phyloP scores from a whole-genome alignment of 2,329 filamentous ascomycete genomes.

The Macrophomina tecta region DNA sequence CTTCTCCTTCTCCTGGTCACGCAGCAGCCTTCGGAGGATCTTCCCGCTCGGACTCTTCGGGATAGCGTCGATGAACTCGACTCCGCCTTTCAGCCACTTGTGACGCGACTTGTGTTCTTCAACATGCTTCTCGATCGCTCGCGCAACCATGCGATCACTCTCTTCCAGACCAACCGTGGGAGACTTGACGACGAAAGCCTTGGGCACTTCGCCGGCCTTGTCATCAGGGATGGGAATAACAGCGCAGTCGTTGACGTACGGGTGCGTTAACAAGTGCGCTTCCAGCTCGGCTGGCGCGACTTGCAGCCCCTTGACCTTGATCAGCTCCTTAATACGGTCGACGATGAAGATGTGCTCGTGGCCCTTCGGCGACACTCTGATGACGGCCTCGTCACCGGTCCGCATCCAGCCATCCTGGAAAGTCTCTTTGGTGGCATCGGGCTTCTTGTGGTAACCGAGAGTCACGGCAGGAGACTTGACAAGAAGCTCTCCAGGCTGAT shows the following conservation, averaged over 20 bases:
- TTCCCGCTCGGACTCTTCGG: conserved; percentile 69
- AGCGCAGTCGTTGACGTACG: conserved; percentile 76
- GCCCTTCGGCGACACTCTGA: conserved; percentile 67
- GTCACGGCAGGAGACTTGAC: conserved; percentile 79
- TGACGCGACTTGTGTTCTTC: conserved; percentile 66
- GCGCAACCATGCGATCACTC: conserved; percentile 54
- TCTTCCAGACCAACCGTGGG: conserved; percentile 59
- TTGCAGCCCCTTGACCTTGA: conserved; percentile 82
- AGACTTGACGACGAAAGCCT: conserved; percentile 68
- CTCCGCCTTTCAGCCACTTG: conserved; percentile 67
- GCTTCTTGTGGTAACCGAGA: conserved; percentile 86
- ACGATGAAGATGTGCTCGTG: conserved; percentile 85
- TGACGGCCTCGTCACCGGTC: conserved; percentile 83
- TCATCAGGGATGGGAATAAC: conserved; percentile 76
- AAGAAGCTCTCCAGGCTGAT: conserved; percentile 80
- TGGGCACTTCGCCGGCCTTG: conserved; percentile 66
- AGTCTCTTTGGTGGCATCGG: conserved; percentile 80
- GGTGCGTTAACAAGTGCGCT: conserved; percentile 76
- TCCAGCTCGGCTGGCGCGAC: conserved; percentile 85
- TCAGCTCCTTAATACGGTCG: conserved; percentile 79
- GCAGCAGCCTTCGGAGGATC: conserved; percentile 67
- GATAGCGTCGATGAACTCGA: conserved; percentile 57
- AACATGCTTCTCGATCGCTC: conserved; percentile 63
- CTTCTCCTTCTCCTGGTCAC: conserved; percentile 75
- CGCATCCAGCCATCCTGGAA: conserved; percentile 79